Percentiles rank a stretch among this genome's conserved stretches.
Conservation (phyloP, 495 filamentous ascomycete genomes). For the Astrothelium macrocarpum region DNA sequence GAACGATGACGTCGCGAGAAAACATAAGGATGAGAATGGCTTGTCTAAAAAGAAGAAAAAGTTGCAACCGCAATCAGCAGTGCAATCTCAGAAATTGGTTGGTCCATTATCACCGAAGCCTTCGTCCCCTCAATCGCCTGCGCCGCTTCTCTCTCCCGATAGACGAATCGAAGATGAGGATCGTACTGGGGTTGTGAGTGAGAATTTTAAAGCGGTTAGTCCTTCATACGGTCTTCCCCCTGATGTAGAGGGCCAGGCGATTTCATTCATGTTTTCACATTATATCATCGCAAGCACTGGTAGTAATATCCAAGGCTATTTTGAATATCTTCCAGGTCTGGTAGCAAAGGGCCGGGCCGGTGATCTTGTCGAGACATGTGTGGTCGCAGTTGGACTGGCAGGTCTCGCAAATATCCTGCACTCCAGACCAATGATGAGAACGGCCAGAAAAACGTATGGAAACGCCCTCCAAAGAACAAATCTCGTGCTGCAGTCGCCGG, state of each 20-base stretch:
- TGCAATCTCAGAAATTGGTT: neutral
- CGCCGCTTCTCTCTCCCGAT: neutral
- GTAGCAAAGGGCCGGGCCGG: neutral
- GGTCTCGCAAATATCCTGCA: neutral
- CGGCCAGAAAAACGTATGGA: neutral
- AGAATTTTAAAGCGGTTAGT: neutral
- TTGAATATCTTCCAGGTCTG: neutral
- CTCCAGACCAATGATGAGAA: neutral
- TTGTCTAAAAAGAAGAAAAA: neutral
- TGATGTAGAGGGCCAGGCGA: neutral
- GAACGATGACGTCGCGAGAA: constrained; percentile 56
- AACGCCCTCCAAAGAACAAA: neutral
- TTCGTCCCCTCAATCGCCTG: neutral
- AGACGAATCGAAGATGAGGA: neutral
- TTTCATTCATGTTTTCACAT: neutral
- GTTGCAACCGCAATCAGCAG: neutral
- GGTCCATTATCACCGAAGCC: neutral
- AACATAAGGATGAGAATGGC: constrained; percentile 19
- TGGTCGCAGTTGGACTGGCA: neutral
- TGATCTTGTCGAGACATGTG: neutral
- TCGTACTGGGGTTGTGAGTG: neutral
- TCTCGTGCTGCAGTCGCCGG: neutral
- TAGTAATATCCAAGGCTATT: neutral
- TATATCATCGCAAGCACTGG: neutral
- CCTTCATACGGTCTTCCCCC: neutral